Evolutionary conservation across 306 rosid species (phyloP), one percentile per base, ranked within the genome.

Genomic region (Lathyrus sativus): DNA sequence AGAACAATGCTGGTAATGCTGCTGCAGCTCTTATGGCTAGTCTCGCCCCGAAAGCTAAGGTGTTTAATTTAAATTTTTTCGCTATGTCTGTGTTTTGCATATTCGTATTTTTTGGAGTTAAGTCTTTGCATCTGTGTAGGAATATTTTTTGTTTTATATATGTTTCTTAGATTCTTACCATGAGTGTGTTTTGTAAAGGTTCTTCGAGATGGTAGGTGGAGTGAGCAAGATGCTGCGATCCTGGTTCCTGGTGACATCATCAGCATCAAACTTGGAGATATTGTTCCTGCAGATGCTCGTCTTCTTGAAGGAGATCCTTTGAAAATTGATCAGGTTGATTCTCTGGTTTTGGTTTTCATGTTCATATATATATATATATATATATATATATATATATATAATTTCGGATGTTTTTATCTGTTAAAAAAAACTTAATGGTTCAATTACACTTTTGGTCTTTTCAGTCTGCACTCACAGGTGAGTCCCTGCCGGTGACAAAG

Each of bases 11-110:
- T 0, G 99, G 99, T 62, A 95, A 95, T 73, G 99, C 99, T 3
- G 99, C 99, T 0, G 99, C 99, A 1, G 95, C 99, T 54, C 99
- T 95, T 68, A 95, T 95, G 99, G 99, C 99, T 75, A 85, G 96
- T 45, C 95, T 95, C 3, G 97, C 99, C 54, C 99, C 99, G 8
- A 90, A 95, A 81, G 97, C 96, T 11, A 95, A 95, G 99, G 99
- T 95, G 74, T 76, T 29, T 14, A 11, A 41, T 41, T 59, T 76
- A 54, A 60, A 6, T 63, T 60, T 43, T 42, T 56, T 41, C 39
- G 65, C 9, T n/a, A 24, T 43, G 13, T 2, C 51, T 41, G 7
- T 42, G 51, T 7, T 46, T 68, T 68, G 3, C n/a, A 41, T 54
- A 29, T 69, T 43, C 29, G 59, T 26, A 28, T 12, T 55, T 7